Evolutionary conservation across 345 rosid species (phyloP), one percentile per base, ranked within the genome.

Genomic region (Anacardium occidentale): DNA sequence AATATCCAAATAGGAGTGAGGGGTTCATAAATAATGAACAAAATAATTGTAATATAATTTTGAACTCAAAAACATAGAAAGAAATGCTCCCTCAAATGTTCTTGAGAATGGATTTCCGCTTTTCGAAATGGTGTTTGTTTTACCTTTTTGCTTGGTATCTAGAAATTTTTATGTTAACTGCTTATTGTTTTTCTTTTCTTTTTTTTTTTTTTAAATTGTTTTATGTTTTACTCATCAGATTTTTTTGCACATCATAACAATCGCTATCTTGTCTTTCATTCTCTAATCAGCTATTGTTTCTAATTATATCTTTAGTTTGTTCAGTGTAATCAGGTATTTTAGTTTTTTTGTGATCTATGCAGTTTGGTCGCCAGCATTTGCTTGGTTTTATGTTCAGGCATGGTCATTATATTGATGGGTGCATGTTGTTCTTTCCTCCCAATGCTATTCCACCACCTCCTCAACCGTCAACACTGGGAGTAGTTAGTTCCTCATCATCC

Each of bases 361-460:
- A 94, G 98, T 91, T 88, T 87, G 90, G 95, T 80, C 91, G 92
- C 50, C 92, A 86, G 82, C 90, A 90, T 83, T 80, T 89, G 82
- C 89, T 94, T 80, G 83, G 85, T 66, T 94, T 92, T 81, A 89
- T 90, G 93, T 92, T 92, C 76, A 87, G 86, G 81, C 97, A 94
- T 74, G 98, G 97, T 63, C 97, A 82, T 82, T 90, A 75, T 71
- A 76, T 72, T 53, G 97, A 94, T 67, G 98, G 92, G 47, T 94
- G 97, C 84, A 64, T 82, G 72, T 78, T 94, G 76, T 92, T 94
- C 86, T 92, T 94, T 84, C 97, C 97, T 45, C 86, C 68, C 44
- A 80, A 79, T 85, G 85, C 83, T 79, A 82, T 89, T 82, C 96
- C 98, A 44, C 77, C 90, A 44, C 81, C 94, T 64, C 78, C 93